These are phyloP conservation scores for Globisporangium cystogenes DNA, from an alignment of 352 stramenopile genomes.

Conservation along the genomic window DNA sequence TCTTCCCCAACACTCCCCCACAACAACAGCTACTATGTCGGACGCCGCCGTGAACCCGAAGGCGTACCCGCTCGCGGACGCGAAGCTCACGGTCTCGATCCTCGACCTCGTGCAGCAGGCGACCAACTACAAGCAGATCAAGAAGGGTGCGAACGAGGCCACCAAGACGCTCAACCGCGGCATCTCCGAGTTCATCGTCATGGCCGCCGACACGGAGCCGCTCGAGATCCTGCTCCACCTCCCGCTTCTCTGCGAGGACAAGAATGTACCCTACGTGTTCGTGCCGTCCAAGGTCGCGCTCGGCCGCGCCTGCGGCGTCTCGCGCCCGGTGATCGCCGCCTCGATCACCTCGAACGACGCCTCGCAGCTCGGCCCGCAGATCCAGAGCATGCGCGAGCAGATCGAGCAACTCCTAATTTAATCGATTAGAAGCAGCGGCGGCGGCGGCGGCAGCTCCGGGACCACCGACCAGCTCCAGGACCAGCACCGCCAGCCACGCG, in stretches of 20 bases:
- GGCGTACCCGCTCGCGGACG: constrained; percentile 97
- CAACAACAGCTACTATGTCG: too few species aligned
- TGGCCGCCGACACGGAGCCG: constrained; percentile 99
- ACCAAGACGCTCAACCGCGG: constrained; percentile 99
- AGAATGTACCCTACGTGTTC: constrained; percentile 93
- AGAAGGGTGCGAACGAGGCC: constrained; percentile 99
- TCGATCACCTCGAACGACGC: constrained; percentile 99
- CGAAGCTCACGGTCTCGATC: constrained; percentile 98
- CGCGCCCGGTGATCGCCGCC: constrained; percentile 97
- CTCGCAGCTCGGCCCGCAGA: constrained; percentile 98
- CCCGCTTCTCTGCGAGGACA: constrained; percentile 98
- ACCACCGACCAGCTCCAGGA: too few species aligned
- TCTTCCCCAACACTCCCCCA: too few species aligned
- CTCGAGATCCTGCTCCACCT: constrained; percentile 99
- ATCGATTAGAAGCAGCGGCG: constrained; percentile 26
- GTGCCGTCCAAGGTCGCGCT: constrained; percentile 98
- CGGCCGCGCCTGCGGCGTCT: constrained; percentile 98
- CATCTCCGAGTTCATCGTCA: constrained; percentile 99
- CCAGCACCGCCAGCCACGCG: too few species aligned
- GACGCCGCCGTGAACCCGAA: constrained; percentile 90
- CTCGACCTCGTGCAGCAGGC: constrained; percentile 99
- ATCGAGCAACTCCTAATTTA: constrained; percentile 99
- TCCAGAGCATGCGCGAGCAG: constrained; percentile 99
- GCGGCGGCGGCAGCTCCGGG: not conserved
- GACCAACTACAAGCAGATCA: constrained; percentile 99